Evolutionary conservation across 1,284 basidiomycete species (phyloP), one percentile per base, ranked within the genome.

Genomic region (Sporisorium sorghi): DNA sequence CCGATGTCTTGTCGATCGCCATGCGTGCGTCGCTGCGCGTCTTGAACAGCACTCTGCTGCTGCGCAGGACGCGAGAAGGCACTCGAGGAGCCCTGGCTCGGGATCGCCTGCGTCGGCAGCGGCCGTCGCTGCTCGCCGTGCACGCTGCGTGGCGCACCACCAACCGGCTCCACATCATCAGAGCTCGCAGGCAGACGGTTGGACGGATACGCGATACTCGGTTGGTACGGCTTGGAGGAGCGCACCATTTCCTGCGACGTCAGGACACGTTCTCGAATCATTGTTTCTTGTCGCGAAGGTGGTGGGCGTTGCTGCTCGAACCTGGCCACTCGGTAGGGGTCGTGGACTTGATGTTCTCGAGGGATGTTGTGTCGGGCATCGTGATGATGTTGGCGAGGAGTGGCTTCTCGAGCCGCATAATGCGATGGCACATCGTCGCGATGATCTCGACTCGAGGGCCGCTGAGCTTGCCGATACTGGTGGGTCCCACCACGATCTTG

Each of bases 81-180:
- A n/a, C n/a, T 11, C 21, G 44, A 39, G 17, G 61, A 28, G 21
- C 30, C 50, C 44, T 64, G 55, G 33, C 55, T 64, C 5, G 62
- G 51, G 21, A 58, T 48, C 0, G 62, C 44, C 15, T 53, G 55
- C 9, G 30, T 64, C 19, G 55, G 51, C 19, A 54, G 19, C 5
- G 56, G 47, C 5, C 37, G 51, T 30, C n/a, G n/a, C n/a, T 5
- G 11, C 1, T 55, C 59, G 9, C 12, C 5, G 2, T 42, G 23
- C 21, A 32, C 1, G 19, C 10, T 28, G 4, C 28, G 44, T 42
- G 26, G 14, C n/a, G n/a, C n/a, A 4, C 23, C 32, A 23, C 17
- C 35, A 14, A 24, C 8, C 12, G 14, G 9, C 8, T 28, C 12
- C 23, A 33, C 24, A 9, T 9, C n/a, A 2, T 52, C 39, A n/a